These are phyloP conservation scores for Pseudogymnoascus sp. DNA, from an alignment of 2,329 filamentous ascomycete species.

Conservation along the genomic window DNA sequence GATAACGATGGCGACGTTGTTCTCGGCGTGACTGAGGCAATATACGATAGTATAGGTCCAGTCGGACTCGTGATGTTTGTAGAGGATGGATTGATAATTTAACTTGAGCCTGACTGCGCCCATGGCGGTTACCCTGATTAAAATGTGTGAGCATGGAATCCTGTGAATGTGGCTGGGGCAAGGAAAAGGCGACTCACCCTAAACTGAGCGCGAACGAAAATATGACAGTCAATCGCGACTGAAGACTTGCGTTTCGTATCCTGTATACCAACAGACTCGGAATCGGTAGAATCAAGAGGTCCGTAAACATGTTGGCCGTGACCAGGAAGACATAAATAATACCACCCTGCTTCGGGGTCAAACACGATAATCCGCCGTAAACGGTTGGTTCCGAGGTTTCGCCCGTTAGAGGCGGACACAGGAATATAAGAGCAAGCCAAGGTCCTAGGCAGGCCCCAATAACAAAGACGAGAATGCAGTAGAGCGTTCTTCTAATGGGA, in stretches of 20 bases:
- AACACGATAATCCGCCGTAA: not conserved
- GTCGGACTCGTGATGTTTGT: not conserved
- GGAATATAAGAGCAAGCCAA: constrained; percentile 2
- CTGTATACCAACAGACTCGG: constrained; percentile 5
- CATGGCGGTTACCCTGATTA: not conserved
- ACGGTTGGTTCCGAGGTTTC: not conserved
- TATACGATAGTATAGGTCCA: constrained; percentile 7
- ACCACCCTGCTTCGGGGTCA: not conserved
- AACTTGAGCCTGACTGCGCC: not conserved
- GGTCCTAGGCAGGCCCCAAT: not conserved
- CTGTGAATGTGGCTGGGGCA: not conserved
- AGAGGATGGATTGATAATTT: constrained; percentile 3
- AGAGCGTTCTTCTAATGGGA: constrained; percentile 1
- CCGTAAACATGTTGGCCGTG: constrained; percentile 8
- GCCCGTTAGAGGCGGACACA: not conserved
- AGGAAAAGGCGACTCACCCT: not conserved
- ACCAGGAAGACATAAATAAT: constrained; percentile 5
- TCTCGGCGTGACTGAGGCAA: constrained; percentile 4
- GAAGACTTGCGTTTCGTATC: constrained; percentile 5
- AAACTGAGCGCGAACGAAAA: constrained; percentile 5
- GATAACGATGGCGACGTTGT: constrained; percentile 1
- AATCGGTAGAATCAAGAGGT: constrained; percentile 5
- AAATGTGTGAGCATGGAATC: not conserved
- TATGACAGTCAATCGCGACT: constrained; percentile 5
- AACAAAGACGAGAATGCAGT: constrained; percentile 1